Conservation (phyloP, 1,139 yeast genomes). For the Zygosaccharomyces sapae region DNA sequence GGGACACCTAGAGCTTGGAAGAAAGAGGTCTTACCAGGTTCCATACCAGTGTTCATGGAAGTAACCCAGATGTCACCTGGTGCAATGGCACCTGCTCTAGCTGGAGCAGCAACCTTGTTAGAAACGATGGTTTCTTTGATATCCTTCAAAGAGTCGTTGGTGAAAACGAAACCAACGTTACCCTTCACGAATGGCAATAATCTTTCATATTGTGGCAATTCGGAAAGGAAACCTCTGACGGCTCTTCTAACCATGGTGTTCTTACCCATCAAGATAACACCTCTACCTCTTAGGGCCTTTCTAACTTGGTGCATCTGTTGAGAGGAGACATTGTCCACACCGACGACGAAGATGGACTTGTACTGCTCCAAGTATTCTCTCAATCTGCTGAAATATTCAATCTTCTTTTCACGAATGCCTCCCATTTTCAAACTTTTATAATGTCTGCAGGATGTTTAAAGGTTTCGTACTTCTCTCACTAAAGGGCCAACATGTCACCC, state of each 20-base stretch:
- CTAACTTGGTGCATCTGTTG: slow-evolving; percentile 99
- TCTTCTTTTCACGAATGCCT: slow-evolving; percentile 98
- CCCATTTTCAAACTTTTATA: slow-evolving; percentile 88
- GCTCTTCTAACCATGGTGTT: slow-evolving; percentile 99
- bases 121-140: slow-evolving; percentile 82
- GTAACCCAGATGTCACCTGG: slow-evolving; percentile 96
- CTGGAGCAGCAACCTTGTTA: slow-evolving; percentile 99
- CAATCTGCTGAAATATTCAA: slow-evolving; percentile 90
- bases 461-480: slow-evolving; percentile 38
- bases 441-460: slow-evolving; percentile 93
- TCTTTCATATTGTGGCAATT: slow-evolving; percentile 95
- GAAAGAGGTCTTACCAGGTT: slow-evolving; percentile 99
- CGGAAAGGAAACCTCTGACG: slow-evolving; percentile 89
- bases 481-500: not conserved
- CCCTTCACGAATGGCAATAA: slow-evolving; percentile 92
- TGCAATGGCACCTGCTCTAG: slow-evolving; percentile 99
- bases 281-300: slow-evolving; percentile 91
- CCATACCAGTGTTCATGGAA: slow-evolving; percentile 99
- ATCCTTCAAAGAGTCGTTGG: slow-evolving; percentile 88
- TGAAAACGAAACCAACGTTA: slow-evolving; percentile 99
- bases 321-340: slow-evolving; percentile 99
- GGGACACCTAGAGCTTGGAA: slow-evolving; percentile 99
- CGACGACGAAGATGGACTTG: slow-evolving; percentile 97
- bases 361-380: slow-evolving; percentile 93
- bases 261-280: slow-evolving; percentile 98